Conservation (phyloP, 805 yeast species). For the Candida parachauliodes region DNA sequence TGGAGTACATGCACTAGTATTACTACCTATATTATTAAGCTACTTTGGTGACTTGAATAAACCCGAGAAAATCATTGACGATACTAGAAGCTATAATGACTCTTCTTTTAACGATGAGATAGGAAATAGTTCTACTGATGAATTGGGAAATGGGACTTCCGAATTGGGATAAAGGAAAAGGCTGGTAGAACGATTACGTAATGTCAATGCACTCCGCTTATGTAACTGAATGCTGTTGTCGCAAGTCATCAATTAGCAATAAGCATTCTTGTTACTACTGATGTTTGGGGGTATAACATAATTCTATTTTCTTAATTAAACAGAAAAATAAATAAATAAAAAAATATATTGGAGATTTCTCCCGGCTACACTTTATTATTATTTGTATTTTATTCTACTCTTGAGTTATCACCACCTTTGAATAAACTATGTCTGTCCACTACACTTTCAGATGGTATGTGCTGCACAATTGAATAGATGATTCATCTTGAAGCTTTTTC, state of each 20-base stretch:
- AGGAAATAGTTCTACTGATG: background rate
- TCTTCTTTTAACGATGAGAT: too few species aligned
- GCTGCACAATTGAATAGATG: too few species aligned
- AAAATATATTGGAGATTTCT: too few species aligned
- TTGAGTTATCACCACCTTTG: background rate
- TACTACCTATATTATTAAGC: slow-evolving; percentile 73
- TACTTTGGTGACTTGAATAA: slow-evolving; percentile 22
- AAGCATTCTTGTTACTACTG: background rate
- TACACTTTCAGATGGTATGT: slow-evolving; percentile 42
- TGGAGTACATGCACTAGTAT: slow-evolving; percentile 70
- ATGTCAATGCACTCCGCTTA: background rate
- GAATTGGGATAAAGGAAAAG: background rate
- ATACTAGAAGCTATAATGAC: slow-evolving; percentile 1
- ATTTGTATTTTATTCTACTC: background rate
- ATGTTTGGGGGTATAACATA: background rate
- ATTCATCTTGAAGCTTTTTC: too few species aligned
- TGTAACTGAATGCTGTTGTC: background rate
- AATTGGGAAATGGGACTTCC: background rate
- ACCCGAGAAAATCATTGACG: slow-evolving; percentile 6
- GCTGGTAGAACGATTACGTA: background rate
- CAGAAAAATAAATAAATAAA: too few species aligned
- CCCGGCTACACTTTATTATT: background rate
- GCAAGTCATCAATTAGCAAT: background rate
- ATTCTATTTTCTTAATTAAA: too few species aligned
- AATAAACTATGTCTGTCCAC: slow-evolving; percentile 28